phyloP scores from a whole-genome alignment of 148 eudicot species.

The Limonium bicolor region DNA sequence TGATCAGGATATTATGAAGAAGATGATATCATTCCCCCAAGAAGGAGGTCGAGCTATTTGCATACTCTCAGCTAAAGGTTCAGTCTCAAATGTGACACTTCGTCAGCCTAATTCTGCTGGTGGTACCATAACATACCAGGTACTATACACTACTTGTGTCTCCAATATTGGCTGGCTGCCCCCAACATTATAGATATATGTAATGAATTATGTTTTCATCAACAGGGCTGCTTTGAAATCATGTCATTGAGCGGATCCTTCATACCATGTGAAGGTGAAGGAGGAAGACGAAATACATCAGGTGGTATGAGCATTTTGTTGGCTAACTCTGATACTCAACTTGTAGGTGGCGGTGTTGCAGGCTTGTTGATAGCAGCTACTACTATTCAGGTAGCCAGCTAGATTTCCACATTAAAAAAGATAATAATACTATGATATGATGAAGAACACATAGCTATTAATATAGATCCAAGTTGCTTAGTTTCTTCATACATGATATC shows the following conservation, averaged over 20 bases:
- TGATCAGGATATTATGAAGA: constrained; percentile 92
- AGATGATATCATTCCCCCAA: constrained; percentile 91
- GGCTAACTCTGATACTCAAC: constrained; percentile 85
- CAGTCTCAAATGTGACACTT: constrained; percentile 81
- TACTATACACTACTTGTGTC: constrained; percentile 10
- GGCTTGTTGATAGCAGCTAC: constrained; percentile 75
- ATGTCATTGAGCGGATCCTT: constrained; percentile 79
- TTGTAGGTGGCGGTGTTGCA: constrained; percentile 89
- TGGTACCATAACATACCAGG: constrained; percentile 96
- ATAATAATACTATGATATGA: too few species aligned
- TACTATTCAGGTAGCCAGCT: constrained; percentile 92
- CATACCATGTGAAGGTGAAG: constrained; percentile 74
- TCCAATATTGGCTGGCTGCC: too few species aligned
- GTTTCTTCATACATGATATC: too few species aligned
- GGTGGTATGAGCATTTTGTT: constrained; percentile 95
- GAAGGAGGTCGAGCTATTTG: constrained; percentile 95
- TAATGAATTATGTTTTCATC: neutral
- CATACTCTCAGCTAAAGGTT: constrained; percentile 81
- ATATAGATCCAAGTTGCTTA: too few species aligned
- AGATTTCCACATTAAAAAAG: too few species aligned
- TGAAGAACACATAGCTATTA: too few species aligned
- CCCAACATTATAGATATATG: constrained; percentile 1
- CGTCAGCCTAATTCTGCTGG: constrained; percentile 93
- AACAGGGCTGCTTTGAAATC: constrained; percentile 90
- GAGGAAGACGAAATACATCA: constrained; percentile 74